Base-by-base conservation (phyloP, 169 alveolate species). In the Plasmodium reichenowi region DNA sequence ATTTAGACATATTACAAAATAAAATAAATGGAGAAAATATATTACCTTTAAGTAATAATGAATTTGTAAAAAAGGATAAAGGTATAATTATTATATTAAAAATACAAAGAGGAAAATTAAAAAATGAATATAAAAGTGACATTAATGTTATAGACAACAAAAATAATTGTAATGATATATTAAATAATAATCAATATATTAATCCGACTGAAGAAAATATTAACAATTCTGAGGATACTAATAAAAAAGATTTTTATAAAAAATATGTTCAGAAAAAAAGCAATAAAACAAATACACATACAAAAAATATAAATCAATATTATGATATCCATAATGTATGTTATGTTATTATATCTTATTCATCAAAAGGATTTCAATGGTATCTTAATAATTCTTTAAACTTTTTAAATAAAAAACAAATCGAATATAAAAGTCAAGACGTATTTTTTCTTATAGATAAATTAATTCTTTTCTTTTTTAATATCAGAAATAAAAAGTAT, bases 331-430 rank as follows among this genome's bases (percentile, higher is more conserved):
- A 47, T 6, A 73, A 74, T 45, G 10, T 74, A 4, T 74, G 88
- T 24, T 74, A 59, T 52, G 8, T 74, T 15, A 43, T 43, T 50
- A 50, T 74, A 8, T 60, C 45, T 22, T 74, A 59, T 59, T 50
- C 88, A 12, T 15, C 59, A n/a, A 58, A 12, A 43, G 88, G 88
- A 1, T 74, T 74, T 66, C 88, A 74, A 50, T 74, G 88, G 88
- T 38, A 74, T 26, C 64, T 74, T 9, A 60, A 60, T 15, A 67
- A 74, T 20, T 74, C 88, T 13, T 2, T 74, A 17, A 45, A 74
- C 3, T 74, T 74, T 59, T 32, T 29, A 60, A 74, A 59, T 22
- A 45, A 64, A 8, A 73, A 73, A 58, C 22, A 73, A 10, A 58
- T 45, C 7, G 47, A 47, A 43, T 24, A 74, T 67, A 74, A 74